phyloP scores from a whole-genome alignment of 306 rosid species.

The Pterocarpus macrocarpus region DNA sequence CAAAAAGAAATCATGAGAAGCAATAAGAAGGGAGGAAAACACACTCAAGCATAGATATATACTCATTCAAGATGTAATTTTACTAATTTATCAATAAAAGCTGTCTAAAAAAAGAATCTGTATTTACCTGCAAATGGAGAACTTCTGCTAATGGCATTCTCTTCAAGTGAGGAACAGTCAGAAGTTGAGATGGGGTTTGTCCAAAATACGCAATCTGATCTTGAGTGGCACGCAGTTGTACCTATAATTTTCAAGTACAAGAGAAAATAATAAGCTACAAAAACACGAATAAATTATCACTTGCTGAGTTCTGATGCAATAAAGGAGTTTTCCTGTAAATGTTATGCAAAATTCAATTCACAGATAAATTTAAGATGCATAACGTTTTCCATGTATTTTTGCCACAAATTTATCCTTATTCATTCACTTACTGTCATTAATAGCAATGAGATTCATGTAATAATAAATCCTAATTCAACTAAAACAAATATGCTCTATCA shows the following conservation, averaged over 20 bases:
- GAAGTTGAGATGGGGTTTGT: conserved; percentile 98
- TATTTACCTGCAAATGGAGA: conserved; percentile 91
- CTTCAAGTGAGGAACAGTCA: conserved; percentile 84
- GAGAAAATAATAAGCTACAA: conserved; percentile 29
- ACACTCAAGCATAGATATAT: background rate
- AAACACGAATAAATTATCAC: conserved; percentile 25
- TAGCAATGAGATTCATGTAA: background rate
- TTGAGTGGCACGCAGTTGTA: conserved; percentile 90
- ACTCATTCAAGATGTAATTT: conserved; percentile 36
- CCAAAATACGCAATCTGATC: conserved; percentile 99
- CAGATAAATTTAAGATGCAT: conserved; percentile 9
- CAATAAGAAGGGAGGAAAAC: conserved; percentile 5
- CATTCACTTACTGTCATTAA: conserved; percentile 2
- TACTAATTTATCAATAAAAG: conserved; percentile 1
- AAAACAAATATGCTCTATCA: conserved; percentile 1
- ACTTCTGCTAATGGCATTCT: conserved; percentile 87
- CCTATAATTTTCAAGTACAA: conserved; percentile 61
- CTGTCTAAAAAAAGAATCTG: conserved; percentile 32
- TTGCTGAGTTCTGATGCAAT: conserved; percentile 14
- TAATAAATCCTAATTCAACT: conserved; percentile 7
- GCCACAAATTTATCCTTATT: background rate
- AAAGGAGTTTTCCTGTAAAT: conserved; percentile 20
- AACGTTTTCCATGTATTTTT: background rate
- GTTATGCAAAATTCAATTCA: conserved; percentile 22
- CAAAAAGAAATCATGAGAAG: conserved; percentile 20